Evolutionary conservation across 768 basidiomycete species (phyloP), one percentile per base, ranked within the genome.

Genomic region (Leccinellum luteum): DNA sequence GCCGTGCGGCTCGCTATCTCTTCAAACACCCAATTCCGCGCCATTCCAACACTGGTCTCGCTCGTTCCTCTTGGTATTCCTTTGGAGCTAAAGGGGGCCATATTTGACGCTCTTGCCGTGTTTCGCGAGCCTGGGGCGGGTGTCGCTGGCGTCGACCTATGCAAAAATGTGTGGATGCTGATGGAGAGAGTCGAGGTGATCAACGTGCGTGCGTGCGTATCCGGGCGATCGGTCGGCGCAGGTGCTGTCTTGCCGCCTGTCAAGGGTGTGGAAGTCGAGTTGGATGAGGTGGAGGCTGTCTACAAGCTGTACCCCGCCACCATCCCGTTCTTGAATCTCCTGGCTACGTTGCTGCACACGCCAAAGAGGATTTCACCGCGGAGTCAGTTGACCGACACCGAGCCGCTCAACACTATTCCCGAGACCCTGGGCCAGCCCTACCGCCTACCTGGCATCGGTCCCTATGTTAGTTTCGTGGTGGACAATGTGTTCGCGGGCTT

Each of bases 401-500:
- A 85, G 51, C 73, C 87, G 2, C 71, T 85, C 51, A 85, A 87
- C 67, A 89, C 92, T 27, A 84, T 94, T 47, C 90, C 93, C 2
- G 88, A 95, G 56, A 77, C 77, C 41, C 75, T 94, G 6, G 94
- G 94, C 0, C 86, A 89, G 47, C 86, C 89, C 6, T 88, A 92
- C 63, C 84, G 94, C 21, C 72, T 85, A 15, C 86, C 89, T 1
- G 94, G 94, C 1, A 84, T 95, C 54, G 84, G 78, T 0, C 92
- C 94, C 0, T 96, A 90, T 72, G 79, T 86, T 12, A 76, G 81
- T 17, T 98, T 96, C 67, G 89, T 95, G 54, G 75, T 96, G 59
- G 94, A 98, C 64, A 90, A 89, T 52, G 91, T 98, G 3, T 90
- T 98, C 61, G 80, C 87, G 32, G 85, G 87, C 52, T 86, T 92